Evolutionary conservation across 2,329 filamentous ascomycete genomes (phyloP), one percentile per base, ranked within the genome.

Genomic region (Parastagonospora nodorum): DNA sequence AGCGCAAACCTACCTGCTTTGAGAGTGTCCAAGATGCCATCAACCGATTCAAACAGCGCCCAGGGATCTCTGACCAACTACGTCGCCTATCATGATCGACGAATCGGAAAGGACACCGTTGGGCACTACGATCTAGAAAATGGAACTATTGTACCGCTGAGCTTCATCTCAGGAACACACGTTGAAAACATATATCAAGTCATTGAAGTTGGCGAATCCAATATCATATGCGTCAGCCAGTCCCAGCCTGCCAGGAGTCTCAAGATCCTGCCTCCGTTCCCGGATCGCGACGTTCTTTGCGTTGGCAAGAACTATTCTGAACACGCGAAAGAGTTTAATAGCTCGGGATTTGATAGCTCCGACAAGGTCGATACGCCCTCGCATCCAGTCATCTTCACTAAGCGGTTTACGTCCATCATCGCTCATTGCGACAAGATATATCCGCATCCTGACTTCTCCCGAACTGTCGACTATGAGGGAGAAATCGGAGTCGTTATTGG

Each of bases 291-390:
- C 61, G 69, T 84, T n/a, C 74, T 84, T 2, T 80, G 40, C 28
- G 79, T 84, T 2, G 80, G 82, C 27, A 83, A 84, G 61, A 84
- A 84, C 57, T 85, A 84, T 57, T 69, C 73, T 29, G 81, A 82
- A 35, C 82, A 85, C 60, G 82, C 82, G 1, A 80, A 77, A 45
- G 82, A 84, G 52, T 84, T 85, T 69, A 82, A 84, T 58, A 74
- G 67, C 9, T 81, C 78, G 1, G 82, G 82, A 0, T 84, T 78
- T 57, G 82, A 84, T 61, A 77, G 75, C 48, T 81, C 76, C 5
- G 82, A 85, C 57, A 84, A 83, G 55, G 69, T 74, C 0, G 81
- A 82, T 47, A 69, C 73, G 36, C 81, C 81, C 0, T 79, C 77
- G 0, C 78, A 83, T 53, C 82, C 82, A 0, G 81, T 84, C 8